Conservation (phyloP, 331 rosid genomes). For the Dryas integrifolia region DNA sequence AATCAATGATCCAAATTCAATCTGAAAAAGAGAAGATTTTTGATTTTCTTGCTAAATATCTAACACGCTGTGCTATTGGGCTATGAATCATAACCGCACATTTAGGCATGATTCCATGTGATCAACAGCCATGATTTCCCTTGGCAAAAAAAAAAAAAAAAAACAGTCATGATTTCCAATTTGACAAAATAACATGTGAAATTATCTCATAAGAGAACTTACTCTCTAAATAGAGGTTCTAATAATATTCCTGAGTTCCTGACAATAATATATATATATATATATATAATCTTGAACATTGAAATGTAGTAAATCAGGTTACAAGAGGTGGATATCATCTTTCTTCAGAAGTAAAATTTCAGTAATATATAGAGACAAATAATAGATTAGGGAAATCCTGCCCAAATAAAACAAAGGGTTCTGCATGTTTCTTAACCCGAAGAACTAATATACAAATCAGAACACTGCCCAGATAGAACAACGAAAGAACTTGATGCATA, state of each 20-base stretch:
- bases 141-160: too few species aligned
- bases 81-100: not conserved
- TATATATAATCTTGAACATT: conserved; percentile 12
- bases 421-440: conserved; percentile 17
- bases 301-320: conserved; percentile 30
- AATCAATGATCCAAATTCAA: too few species aligned
- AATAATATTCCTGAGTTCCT: not conserved
- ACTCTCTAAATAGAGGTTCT: not conserved
- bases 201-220: not conserved
- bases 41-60: too few species aligned
- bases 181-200: not conserved
- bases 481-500: conserved; percentile 40
- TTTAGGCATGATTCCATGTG: not conserved
- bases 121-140: not conserved
- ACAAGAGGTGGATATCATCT: conserved; percentile 35
- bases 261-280: not conserved
- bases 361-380: conserved; percentile 22
- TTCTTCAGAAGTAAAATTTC: conserved; percentile 29
- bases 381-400: conserved; percentile 36
- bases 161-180: not conserved
- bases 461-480: conserved; percentile 32
- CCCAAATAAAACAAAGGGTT: conserved; percentile 13
- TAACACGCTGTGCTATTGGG: not conserved
- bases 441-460: conserved; percentile 49
- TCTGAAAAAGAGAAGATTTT: too few species aligned